Evolutionary conservation across 805 yeast genomes (phyloP).

Genomic region (Monosporozyma aquatica): DNA sequence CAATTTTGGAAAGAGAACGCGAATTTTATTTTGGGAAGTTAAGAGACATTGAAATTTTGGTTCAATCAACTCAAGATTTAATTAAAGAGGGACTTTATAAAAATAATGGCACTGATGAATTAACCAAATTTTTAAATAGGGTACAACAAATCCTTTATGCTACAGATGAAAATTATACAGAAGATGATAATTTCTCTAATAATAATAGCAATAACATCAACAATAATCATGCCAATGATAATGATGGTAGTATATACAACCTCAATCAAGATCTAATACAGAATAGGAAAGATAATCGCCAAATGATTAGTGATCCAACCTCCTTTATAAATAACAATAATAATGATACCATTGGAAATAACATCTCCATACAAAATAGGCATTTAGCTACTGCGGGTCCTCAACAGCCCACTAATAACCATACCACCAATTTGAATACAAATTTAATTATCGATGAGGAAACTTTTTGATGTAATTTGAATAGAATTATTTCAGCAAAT

Average conservation of each 20-base stretch:
- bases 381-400: background rate
- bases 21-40: slow-evolving; percentile 85
- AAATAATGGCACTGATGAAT: slow-evolving; percentile 21
- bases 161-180: slow-evolving; percentile 77
- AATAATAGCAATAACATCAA: background rate
- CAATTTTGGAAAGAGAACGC: slow-evolving; percentile 70
- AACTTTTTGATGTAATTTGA: slow-evolving; percentile 18
- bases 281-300: too few species aligned
- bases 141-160: slow-evolving; percentile 70
- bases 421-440: slow-evolving; percentile 11
- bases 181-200: slow-evolving; percentile 31
- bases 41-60: slow-evolving; percentile 76
- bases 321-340: background rate
- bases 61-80: slow-evolving; percentile 53
- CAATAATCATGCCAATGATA: background rate
- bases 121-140: slow-evolving; percentile 42
- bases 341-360: background rate
- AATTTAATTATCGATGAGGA: slow-evolving; percentile 30
- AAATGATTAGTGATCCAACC: too few species aligned
- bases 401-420: background rate
- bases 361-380: background rate
- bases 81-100: slow-evolving; percentile 35
- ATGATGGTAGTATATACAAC: slow-evolving; percentile 3
- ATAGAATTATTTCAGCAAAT: background rate
- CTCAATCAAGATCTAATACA: background rate